Evolutionary conservation across 768 basidiomycete genomes (phyloP), one percentile per base, ranked within the genome.

Genomic region (Kwoniella bestiolae): DNA sequence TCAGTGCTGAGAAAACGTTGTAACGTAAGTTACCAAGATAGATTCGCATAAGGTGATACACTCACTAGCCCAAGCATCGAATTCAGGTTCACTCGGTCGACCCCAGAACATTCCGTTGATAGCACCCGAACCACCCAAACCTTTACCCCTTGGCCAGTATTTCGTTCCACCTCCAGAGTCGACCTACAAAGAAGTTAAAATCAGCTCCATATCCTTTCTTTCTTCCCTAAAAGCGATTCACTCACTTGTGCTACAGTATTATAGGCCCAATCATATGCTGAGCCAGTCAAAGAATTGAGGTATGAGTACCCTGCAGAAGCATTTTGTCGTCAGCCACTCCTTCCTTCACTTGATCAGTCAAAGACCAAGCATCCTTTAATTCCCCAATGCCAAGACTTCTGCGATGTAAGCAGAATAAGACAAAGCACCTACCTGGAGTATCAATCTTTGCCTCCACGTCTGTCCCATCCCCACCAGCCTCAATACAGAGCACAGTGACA

Each of bases 61-160:
- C 72, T 68, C 58, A 76, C 72, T 70, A 3, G 63, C 70, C 71
- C 74, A 75, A 59, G 73, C 72, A 53, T 76, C 72, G 46, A 75
- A 74, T 21, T 77, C 72, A 29, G 62, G 47, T 47, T 46, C 25
- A 28, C 65, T 65, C 16, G 66, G 72, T 60, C 72, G 38, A 23
- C 77, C 70, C 68, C 85, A 82, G 81, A 88, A 89, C 83, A 90
- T 84, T 52, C 87, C 88, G 77, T 91, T 91, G 58, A 89, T 83
- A 8, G 89, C 87, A 31, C 87, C 84, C 0, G 86, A 88, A 5
- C 89, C 89, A 58, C 89, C 89, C 25, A 91, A 83, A 53, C 87
- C 86, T 77, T 86, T 88, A 32, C 89, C 90, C 73, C 82, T 60
- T 14, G 88, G 86, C 86, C 88, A 89, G 3, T 81, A 50, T 60